A percentile compares a stretch with the other conserved stretches of the same genome.
Conservation (phyloP, 2,329 filamentous ascomycete species). For the Acrodontium crateriforme region DNA sequence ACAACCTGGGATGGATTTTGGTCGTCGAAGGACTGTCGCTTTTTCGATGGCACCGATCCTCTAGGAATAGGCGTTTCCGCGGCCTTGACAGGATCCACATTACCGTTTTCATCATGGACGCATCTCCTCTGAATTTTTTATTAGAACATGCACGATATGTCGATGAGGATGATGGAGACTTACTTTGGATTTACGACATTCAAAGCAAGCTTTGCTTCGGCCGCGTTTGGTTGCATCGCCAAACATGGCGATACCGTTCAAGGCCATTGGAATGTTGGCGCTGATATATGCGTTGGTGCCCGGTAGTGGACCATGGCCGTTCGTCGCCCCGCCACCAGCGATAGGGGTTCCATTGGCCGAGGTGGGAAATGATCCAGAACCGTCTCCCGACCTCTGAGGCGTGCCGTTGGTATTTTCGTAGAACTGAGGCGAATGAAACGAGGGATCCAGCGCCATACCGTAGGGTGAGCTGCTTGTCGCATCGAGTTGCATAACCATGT, state of each 20-base stretch:
- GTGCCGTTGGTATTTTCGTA: not conserved
- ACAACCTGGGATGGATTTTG: conserved; percentile 14
- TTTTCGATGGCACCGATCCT: conserved; percentile 42
- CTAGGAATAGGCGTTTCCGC: conserved; percentile 47
- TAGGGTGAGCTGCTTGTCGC: conserved; percentile 6
- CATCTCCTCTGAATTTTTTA: conserved; percentile 41
- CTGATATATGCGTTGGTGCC: conserved; percentile 21
- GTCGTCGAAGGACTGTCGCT: conserved; percentile 32
- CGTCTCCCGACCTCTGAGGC: conserved; percentile 10
- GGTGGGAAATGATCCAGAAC: conserved; percentile 2
- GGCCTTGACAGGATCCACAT: conserved; percentile 50
- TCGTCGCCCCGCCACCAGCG: conserved; percentile 1
- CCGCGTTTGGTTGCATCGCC: conserved; percentile 25
- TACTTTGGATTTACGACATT: conserved; percentile 56
- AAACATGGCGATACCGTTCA: conserved; percentile 46
- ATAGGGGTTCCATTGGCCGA: conserved; percentile 3
- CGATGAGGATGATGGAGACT: conserved; percentile 18
- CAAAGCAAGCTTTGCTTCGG: conserved; percentile 49
- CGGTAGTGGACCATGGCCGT: conserved; percentile 10
- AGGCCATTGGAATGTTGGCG: conserved; percentile 31
- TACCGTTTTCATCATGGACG: conserved; percentile 51
- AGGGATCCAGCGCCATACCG: conserved; percentile 6
- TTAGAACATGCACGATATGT: conserved; percentile 8
- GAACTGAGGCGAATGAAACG: conserved; percentile 4
- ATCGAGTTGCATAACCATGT: conserved; percentile 28